Evolutionary conservation across 495 filamentous ascomycete genomes (phyloP), one percentile per base, ranked within the genome.

Genomic region (Penicillium paxilli): DNA sequence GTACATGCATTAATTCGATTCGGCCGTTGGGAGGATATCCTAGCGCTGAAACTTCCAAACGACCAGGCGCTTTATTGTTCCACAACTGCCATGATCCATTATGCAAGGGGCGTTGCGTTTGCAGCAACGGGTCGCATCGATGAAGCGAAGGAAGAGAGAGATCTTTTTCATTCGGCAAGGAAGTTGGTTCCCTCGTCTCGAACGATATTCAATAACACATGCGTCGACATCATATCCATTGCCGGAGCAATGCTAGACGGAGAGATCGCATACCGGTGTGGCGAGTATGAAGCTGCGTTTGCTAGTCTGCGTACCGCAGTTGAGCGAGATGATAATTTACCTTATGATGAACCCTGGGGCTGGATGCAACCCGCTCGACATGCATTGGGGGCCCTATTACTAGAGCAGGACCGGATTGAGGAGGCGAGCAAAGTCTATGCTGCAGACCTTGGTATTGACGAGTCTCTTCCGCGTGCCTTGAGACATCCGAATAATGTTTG

Each of bases 291-390:
- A 0, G 9, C 54, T 6, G 86, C 84, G 0, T 88, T 87, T 56
- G 47, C 58, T 3, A 71, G 81, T 51, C 72, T 90, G 12, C 72
- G 75, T 0, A 50, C 58, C 10, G 76, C 86, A 0, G 82, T 86
- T 19, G 52, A 66, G 4, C 70, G 78, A 12, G 83, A 86, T 50
- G 81, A 86, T 49, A 52, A 62, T 1, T 70, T 89, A 7, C 80
- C 78, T 0, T 89, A 86, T 50, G 80, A 84, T 52, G 86, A 89
- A 65, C 86, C 86, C 0, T 88, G 85, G 84, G 82, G 81, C 2
- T 87, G 83, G 84, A 87, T 87, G 84, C 80, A 85, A 55, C 84
- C 86, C 0, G 77, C 83, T 1, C 69, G 84, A 4, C 86, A 89
- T 66, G 84, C 85, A 3, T 81, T 83, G 37, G 86, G 81, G 0